phyloP scores from a whole-genome alignment of 371 early-diverging fungal species.

The Mortierella sp. region DNA sequence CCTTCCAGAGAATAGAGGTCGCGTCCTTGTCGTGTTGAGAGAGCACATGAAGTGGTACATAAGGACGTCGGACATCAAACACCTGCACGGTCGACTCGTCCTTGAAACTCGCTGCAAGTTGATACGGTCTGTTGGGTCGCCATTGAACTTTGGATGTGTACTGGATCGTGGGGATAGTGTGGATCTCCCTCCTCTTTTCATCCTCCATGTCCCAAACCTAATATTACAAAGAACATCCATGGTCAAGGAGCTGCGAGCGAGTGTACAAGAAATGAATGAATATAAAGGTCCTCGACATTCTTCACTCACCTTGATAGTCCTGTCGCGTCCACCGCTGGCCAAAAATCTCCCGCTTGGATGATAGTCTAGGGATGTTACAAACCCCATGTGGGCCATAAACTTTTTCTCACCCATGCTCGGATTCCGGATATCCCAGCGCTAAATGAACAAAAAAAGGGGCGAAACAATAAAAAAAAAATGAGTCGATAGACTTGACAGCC shows the following conservation, averaged over 20 bases:
- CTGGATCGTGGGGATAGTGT: slow-evolving; percentile 80
- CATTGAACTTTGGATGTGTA: slow-evolving; percentile 83
- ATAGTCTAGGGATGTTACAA: slow-evolving; percentile 88
- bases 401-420: slow-evolving; percentile 75
- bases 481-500: no score
- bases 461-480: not conserved
- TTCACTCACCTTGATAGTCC: slow-evolving; percentile 80
- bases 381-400: slow-evolving; percentile 83
- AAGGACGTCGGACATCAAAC: slow-evolving; percentile 84
- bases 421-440: slow-evolving; percentile 89
- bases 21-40: slow-evolving; percentile 82
- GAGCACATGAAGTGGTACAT: slow-evolving; percentile 78
- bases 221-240: not conserved
- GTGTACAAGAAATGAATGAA: not conserved
- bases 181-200: slow-evolving; percentile 73
- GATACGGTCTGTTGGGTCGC: slow-evolving; percentile 79
- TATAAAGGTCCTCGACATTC: not conserved
- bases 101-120: slow-evolving; percentile 82
- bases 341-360: slow-evolving; percentile 80
- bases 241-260: no score
- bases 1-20: slow-evolving; percentile 82
- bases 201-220: slow-evolving; percentile 88
- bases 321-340: slow-evolving; percentile 89
- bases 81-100: slow-evolving; percentile 79
- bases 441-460: not conserved